Evolutionary conservation across 176 grass and related monocot species (phyloP).

Genomic region (Aechmea fasciata): DNA sequence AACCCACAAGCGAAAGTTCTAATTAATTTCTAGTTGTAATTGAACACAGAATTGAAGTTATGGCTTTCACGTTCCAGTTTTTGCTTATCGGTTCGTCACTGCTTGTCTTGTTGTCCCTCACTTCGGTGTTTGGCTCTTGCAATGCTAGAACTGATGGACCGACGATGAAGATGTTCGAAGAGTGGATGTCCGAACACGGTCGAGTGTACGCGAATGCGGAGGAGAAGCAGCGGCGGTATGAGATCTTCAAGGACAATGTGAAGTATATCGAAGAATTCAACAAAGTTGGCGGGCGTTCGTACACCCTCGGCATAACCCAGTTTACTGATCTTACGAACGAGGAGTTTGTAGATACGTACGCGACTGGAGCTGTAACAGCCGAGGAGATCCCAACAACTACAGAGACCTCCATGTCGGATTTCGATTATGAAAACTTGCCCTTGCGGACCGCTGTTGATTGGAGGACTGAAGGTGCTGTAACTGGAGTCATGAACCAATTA

Average conservation of each 20-base stretch:
- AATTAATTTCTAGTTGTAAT: too few species aligned
- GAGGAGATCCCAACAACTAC: neutral
- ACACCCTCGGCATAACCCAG: neutral
- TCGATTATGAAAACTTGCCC: neutral
- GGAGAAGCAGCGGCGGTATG: slow-evolving; percentile 6
- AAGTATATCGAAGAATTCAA: slow-evolving; percentile 5
- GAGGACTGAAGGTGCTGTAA: neutral
- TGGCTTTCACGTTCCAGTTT: too few species aligned
- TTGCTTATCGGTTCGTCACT: too few species aligned
- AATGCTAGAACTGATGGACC: too few species aligned
- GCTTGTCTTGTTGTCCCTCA: too few species aligned
- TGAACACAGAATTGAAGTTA: too few species aligned
- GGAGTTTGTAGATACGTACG: neutral
- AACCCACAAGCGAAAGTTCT: too few species aligned
- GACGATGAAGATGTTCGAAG: neutral
- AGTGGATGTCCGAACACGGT: slow-evolving; percentile 9
- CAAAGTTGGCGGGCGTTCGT: neutral
- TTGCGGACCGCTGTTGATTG: neutral
- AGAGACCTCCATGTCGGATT: neutral
- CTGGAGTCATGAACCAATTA: neutral
- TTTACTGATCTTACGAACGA: slow-evolving; percentile 16
- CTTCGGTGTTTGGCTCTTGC: too few species aligned
- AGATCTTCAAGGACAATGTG: slow-evolving; percentile 5
- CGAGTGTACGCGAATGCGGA: neutral
- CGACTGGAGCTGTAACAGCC: neutral